Evolutionary conservation across 352 stramenopile species (phyloP), one percentile per base, ranked within the genome.

Genomic region (Phytophthora rubi): DNA sequence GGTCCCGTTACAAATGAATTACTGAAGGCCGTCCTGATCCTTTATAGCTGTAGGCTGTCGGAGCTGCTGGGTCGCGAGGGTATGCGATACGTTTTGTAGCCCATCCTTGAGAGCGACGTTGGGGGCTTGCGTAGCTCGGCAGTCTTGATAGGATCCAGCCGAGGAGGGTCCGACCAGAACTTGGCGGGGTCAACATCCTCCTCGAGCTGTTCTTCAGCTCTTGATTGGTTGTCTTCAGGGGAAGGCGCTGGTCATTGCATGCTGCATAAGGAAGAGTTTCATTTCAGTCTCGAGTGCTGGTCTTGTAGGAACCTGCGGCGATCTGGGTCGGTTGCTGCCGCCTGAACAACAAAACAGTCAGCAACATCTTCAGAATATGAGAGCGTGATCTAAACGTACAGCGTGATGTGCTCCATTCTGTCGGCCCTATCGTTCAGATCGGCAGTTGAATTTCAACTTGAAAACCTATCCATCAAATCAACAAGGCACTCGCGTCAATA

Each of bases 271-370:
- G n/a, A 79, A 76, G 35, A 66, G 47, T 59, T 88, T 88, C 83
- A 91, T 91, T 62, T 86, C 75, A 18, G 74, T 61, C 32, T 88
- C 83, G 33, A 89, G 18, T 21, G 73, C 85, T 93, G 23, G 88
- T 92, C 72, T 92, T 93, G 79, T 89, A 93, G 28, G 57, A 58
- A 42, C 49, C n/a, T 30, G 54, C 53, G 0, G 65, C 49, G 4
- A 71, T 53, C 55, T 80, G 62, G n/a, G 71, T 26, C 4, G 60
- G 37, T 49, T 71, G 65, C 23, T 77, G 73, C 18, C 70, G 65
- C 9, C 69, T 80, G 23, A 13, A 59, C n/a, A 64, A 30, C 28
- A 3, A 55, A 16, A 10, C 6, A 23, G 52, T 57, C 15, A 62
- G 45, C 13, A 48, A 44, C 13, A 8, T 21, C 8, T 21, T 13